phyloP scores from a whole-genome alignment of 495 filamentous ascomycete species.

The Aspergillus coremiiformis region DNA sequence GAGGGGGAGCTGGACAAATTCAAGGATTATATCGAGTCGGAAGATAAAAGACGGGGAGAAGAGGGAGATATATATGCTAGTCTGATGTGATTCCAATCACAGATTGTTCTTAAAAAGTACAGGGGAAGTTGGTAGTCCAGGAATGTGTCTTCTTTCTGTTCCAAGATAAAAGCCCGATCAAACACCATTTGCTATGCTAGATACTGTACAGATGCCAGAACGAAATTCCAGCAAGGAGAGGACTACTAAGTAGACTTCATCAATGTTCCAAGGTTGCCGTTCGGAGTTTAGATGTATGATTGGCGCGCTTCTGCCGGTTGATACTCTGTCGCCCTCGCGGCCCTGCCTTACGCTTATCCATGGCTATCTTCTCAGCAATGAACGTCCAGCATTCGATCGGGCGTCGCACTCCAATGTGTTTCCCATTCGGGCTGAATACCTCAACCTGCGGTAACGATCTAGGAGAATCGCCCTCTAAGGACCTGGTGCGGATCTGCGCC shows the following conservation, averaged over 20 bases:
- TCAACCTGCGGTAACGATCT: constrained; percentile 61
- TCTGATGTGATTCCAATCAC: not conserved
- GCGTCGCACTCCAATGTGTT: constrained; percentile 57
- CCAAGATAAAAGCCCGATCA: constrained; percentile 2
- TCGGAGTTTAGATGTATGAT: not conserved
- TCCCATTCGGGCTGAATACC: constrained; percentile 76
- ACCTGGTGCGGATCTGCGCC: constrained; percentile 63
- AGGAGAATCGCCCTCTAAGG: constrained; percentile 17
- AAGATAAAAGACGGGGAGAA: not conserved
- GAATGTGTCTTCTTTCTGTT: not conserved
- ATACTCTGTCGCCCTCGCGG: constrained; percentile 20
- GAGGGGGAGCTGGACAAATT: not conserved
- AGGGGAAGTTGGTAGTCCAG: no score
- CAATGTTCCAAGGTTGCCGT: not conserved
- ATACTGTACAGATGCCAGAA: constrained; percentile 11
- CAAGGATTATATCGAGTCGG: not conserved
- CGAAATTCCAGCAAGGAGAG: constrained; percentile 10
- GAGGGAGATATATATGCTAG: not conserved
- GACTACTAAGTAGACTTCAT: not conserved
- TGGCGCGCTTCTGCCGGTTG: constrained; percentile 18
- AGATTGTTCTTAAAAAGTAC: no score
- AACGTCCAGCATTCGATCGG: constrained; percentile 68
- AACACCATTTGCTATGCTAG: constrained; percentile 32
- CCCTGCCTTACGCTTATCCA: constrained; percentile 26
- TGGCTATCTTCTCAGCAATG: constrained; percentile 27